These are phyloP conservation scores for Talaromyces islandicus DNA, from an alignment of 2,329 filamentous ascomycete species.

Conservation along the genomic window DNA sequence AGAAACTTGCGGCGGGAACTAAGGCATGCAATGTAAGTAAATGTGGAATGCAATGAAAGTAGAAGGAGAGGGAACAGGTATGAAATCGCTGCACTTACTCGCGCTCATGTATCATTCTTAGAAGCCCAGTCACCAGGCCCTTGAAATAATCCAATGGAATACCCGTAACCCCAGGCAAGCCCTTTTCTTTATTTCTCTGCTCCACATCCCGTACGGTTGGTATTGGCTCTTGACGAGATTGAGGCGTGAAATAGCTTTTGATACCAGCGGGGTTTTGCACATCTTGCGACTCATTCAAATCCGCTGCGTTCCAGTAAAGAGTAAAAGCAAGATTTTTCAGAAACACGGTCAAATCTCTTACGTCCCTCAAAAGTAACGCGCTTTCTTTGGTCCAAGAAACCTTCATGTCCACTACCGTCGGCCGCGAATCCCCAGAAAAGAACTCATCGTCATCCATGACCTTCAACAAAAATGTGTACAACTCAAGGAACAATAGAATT, in stretches of 20 bases:
- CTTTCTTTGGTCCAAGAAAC: conserved; percentile 54
- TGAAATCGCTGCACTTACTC: conserved; percentile 45
- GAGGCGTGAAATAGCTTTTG: conserved; percentile 40
- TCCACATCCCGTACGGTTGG: conserved; percentile 29
- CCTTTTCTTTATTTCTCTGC: conserved; percentile 36
- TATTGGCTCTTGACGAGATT: conserved; percentile 16
- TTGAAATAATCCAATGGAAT: conserved; percentile 75
- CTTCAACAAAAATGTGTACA: conserved; percentile 88
- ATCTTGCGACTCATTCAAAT: conserved; percentile 47
- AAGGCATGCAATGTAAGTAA: background rate
- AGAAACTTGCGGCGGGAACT: conserved; percentile 77
- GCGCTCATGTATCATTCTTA: conserved; percentile 86
- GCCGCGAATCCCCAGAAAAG: conserved; percentile 54
- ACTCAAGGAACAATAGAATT: conserved; percentile 81
- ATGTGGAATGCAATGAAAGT: background rate
- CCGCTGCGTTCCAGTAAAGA: conserved; percentile 74
- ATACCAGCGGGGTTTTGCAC: conserved; percentile 37
- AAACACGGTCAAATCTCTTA: conserved; percentile 71
- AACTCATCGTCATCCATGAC: conserved; percentile 98
- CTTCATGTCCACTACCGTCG: conserved; percentile 44
- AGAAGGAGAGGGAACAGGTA: background rate
- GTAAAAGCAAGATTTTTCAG: conserved; percentile 88
- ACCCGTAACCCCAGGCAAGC: conserved; percentile 59
- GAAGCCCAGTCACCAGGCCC: conserved; percentile 68
- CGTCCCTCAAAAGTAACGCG: conserved; percentile 63